Evolutionary conservation across 148 eudicot species (phyloP), one percentile per base, ranked within the genome.

Genomic region (Rhododendron griersonianum): DNA sequence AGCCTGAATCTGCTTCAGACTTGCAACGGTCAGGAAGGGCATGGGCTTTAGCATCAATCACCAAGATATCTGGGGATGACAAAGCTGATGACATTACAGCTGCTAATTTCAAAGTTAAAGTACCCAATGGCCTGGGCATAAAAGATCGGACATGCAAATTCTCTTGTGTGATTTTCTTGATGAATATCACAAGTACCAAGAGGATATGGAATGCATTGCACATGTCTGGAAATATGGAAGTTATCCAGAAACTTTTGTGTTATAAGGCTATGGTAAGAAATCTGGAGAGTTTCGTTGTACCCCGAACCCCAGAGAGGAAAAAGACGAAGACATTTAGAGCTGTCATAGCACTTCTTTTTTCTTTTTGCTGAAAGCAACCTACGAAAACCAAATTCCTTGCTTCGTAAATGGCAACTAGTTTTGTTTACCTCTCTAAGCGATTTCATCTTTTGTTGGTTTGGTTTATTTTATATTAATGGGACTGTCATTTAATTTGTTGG

Each of bases 181-280:
- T 65, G 83, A 94, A 93, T 83, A 81, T 87, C 48, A 87, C 90
- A 2, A 90, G 92, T 2, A 59, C 88, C 74, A 91, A 89, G 44
- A 87, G 93, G 78, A 87, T 93, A 35, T 94, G 98, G 98, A 86
- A 86, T 44, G 91, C 94, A 39, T 45, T 93, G 55, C 88, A 87
- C 65, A 88, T 83, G 91, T 61, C n/a, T 47, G 63, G 74, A 79
- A 91, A 86, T 82, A 48, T 83, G 39, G 81, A 75, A 35, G 86
- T 93, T 77, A 84, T 94, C 78, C 63, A 84, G 25, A 85, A 84
- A 69, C 85, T 90, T 16, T 53, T 92, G 48, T 81, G 75, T 74
- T 33, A 78, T 16, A 84, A 84, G 50, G 18, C 19, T 53, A 15
- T 14, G 89, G 94, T 92, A 81, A 86, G 91, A 81, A 19, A 28